These are phyloP conservation scores for Mucor irregularis DNA, from an alignment of 371 early-diverging fungal species.

Conservation along the genomic window DNA sequence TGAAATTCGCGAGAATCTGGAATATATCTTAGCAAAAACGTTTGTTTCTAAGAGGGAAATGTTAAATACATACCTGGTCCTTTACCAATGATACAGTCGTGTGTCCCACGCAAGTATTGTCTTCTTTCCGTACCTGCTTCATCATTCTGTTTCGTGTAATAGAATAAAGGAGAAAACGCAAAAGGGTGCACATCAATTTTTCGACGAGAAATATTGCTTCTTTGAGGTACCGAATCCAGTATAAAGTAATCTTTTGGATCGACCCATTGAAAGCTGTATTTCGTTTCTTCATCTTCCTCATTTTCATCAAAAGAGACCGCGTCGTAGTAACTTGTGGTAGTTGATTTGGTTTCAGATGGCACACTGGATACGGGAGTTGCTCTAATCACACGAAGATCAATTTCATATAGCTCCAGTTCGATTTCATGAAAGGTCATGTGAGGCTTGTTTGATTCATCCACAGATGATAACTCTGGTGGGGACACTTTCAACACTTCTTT, in stretches of 20 bases:
- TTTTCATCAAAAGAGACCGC: background rate
- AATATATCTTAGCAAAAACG: background rate
- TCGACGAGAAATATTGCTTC: conserved; percentile 11
- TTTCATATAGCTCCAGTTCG: conserved; percentile 26
- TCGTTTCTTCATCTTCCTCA: background rate
- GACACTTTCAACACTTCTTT: conserved; percentile 10
- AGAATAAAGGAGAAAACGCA: conserved; percentile 52
- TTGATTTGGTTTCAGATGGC: background rate
- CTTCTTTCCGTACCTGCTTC: conserved; percentile 23
- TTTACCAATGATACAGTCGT: conserved; percentile 36
- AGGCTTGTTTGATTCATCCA: conserved; percentile 13
- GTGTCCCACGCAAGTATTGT: conserved; percentile 29
- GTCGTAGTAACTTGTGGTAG: background rate
- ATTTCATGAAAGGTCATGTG: conserved; percentile 27
- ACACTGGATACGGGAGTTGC: background rate
- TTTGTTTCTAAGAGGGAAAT: background rate
- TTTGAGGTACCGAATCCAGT: conserved; percentile 5
- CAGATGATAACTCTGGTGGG: background rate
- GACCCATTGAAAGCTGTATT: conserved; percentile 21
- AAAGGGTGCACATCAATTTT: conserved; percentile 49
- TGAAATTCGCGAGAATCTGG: conserved; percentile 22
- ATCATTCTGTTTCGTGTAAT: conserved; percentile 43
- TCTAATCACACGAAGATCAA: conserved; percentile 32
- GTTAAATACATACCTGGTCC: conserved; percentile 43
- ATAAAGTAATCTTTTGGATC: conserved; percentile 34